Evolutionary conservation across 192 early-diverging fungal species (phyloP), one percentile per base, ranked within the genome.

Genomic region (Phlyctochytrium planicorne): DNA sequence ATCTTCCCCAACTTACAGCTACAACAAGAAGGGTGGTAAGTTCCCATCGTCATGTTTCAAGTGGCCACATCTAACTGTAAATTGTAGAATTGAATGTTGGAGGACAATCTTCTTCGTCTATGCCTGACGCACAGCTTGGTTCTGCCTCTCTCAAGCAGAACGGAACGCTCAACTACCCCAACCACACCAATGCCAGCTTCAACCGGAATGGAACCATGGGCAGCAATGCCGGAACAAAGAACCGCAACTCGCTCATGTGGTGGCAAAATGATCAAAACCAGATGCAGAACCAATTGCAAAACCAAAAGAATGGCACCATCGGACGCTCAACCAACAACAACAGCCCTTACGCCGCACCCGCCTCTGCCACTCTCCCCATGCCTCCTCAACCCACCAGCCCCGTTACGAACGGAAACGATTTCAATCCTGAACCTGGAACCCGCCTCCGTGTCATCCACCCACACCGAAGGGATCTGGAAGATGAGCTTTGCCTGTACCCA

Each of bases 401-500:
- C n/a, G n/a, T n/a, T n/a, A n/a, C n/a, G n/a, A n/a, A n/a, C n/a
- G n/a, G n/a, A n/a, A 50, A 50, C 12, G 40, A 50, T 10, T 10
- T 14, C 40, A 50, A 14, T n/a, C 16, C 27, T 12, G 70, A 55
- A 2, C 70, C 70, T 3, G 70, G 70, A 32, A 60, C 70, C 33
- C 70, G 70, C 33, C 64, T 72, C 27, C 63, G 70, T 23, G 25
- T 74, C 31, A 53, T 56, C 24, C 62, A 63, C 67, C 50, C 59
- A 27, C 72, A 73, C 66, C 56, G 20, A 25, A 55, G 70, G 30
- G 55, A 4, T 17, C 31, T 75, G 32, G 66, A 75, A 30, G 75
- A 76, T 36, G 75, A 76, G 47, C 62, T 76, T n/a, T 40, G 16
- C 17, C 30, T 76, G 3, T 59, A 62, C 60, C 35, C 67, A 30